phyloP scores from a whole-genome alignment of 176 grass and related monocot genomes.

The Zoysia japonica region DNA sequence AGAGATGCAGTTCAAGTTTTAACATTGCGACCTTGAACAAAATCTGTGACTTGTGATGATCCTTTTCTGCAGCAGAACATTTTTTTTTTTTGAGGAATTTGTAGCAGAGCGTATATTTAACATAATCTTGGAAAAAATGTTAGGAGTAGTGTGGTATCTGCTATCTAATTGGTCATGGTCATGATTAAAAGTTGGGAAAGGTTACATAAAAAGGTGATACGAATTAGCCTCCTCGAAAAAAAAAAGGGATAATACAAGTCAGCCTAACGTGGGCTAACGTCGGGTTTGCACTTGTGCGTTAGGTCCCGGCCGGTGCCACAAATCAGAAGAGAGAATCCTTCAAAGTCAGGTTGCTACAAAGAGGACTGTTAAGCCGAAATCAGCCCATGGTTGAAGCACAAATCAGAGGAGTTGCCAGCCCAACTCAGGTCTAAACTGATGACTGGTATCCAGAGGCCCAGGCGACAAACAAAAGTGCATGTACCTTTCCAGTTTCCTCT shows the following conservation, averaged over 20 bases:
- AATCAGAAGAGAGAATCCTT: background rate
- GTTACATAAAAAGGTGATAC: no score
- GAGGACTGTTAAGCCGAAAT: background rate
- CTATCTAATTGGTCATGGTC: no score
- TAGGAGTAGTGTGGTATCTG: no score
- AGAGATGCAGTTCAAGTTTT: background rate
- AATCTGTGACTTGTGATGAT: background rate
- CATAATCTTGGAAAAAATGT: no score
- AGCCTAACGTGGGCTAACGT: background rate
- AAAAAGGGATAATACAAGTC: background rate
- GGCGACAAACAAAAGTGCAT: no score
- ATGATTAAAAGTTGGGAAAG: no score
- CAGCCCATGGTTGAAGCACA: slow-evolving; percentile 7
- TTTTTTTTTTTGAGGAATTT: background rate
- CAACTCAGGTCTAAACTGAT: background rate
- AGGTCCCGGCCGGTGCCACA: no score
- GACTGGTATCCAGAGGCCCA: no score
- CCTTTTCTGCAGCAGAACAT: background rate
- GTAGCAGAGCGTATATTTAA: no score
- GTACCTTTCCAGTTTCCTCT: no score
- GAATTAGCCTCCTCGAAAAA: no score
- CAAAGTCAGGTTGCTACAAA: background rate
- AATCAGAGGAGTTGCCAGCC: background rate
- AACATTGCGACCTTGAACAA: background rate
- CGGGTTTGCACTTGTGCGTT: background rate